Conservation (phyloP, 352 stramenopile genomes). For the Plasmopara muralis region DNA sequence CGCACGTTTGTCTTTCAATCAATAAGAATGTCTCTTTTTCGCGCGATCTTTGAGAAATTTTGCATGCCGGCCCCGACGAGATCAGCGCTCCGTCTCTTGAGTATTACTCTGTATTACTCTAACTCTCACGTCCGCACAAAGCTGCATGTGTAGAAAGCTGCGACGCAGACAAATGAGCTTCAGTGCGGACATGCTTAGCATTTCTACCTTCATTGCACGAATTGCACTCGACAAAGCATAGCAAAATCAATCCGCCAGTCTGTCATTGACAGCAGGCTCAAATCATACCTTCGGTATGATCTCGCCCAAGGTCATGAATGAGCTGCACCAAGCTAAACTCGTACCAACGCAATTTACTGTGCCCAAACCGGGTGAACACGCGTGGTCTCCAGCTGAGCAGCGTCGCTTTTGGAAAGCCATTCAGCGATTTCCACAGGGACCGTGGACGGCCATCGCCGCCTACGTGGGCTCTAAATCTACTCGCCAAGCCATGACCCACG, state of each 20-base stretch:
- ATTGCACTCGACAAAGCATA: slow-evolving; percentile 8
- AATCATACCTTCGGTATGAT: slow-evolving; percentile 25
- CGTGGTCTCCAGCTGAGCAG: slow-evolving; percentile 41
- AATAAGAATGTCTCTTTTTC: too few species aligned
- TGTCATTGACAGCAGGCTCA: neutral
- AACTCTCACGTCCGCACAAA: slow-evolving; percentile 4
- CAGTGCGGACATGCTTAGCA: slow-evolving; percentile 3
- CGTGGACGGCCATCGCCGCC: slow-evolving; percentile 53
- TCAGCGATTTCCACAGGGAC: slow-evolving; percentile 48
- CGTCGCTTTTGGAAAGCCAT: slow-evolving; percentile 54
- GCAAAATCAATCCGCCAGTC: neutral
- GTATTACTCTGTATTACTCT: slow-evolving; percentile 1
- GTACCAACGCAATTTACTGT: slow-evolving; percentile 55
- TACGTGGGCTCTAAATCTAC: slow-evolving; percentile 58
- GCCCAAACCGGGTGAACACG: slow-evolving; percentile 43
- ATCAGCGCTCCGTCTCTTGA: slow-evolving; percentile 26
- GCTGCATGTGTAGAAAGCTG: slow-evolving; percentile 7
- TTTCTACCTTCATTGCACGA: slow-evolving; percentile 22
- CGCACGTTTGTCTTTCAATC: too few species aligned
- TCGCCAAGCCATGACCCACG: slow-evolving; percentile 61
- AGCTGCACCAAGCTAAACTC: slow-evolving; percentile 47
- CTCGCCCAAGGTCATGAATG: slow-evolving; percentile 51
- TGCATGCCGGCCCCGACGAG: slow-evolving; percentile 2
- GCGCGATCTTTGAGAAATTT: too few species aligned
- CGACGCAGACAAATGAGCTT: slow-evolving; percentile 5